These are phyloP conservation scores for Oemleria cerasiformis DNA, from an alignment of 306 rosid species.

Conservation along the genomic window DNA sequence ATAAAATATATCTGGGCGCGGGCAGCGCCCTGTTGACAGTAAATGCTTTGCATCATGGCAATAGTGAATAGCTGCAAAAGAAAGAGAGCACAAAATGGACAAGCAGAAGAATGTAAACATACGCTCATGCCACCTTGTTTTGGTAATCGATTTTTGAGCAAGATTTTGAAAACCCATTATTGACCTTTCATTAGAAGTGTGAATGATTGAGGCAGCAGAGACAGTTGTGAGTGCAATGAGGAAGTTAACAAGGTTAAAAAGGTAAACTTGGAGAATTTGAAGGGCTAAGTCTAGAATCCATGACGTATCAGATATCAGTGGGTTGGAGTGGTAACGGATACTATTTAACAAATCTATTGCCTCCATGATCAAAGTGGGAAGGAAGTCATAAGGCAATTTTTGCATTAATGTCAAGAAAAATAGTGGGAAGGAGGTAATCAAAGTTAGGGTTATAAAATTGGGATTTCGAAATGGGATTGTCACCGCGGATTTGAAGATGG, in stretches of 20 bases:
- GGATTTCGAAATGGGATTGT: slow-evolving; percentile 1
- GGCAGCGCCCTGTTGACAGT: neutral
- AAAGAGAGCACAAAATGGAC: neutral
- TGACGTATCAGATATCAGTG: neutral
- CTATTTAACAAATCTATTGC: neutral
- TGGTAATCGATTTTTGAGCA: neutral
- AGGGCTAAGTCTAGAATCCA: neutral
- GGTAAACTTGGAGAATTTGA: neutral
- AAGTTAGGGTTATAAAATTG: slow-evolving; percentile 4
- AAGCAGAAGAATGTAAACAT: neutral
- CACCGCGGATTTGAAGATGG: slow-evolving; percentile 5
- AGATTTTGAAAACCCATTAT: neutral
- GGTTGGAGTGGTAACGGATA: neutral
- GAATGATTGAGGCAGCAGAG: neutral
- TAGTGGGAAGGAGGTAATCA: slow-evolving; percentile 2
- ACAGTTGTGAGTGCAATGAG: neutral
- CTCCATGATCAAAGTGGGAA: neutral
- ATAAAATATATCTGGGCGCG: neutral
- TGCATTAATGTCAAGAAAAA: neutral
- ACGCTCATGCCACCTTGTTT: neutral
- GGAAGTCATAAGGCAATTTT: neutral
- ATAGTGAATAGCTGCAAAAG: neutral
- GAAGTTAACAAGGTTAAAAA: neutral
- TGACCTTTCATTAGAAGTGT: neutral
- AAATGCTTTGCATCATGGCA: neutral